Conservation (phyloP, 306 rosid species). For the Pterocarpus macrocarpus region DNA sequence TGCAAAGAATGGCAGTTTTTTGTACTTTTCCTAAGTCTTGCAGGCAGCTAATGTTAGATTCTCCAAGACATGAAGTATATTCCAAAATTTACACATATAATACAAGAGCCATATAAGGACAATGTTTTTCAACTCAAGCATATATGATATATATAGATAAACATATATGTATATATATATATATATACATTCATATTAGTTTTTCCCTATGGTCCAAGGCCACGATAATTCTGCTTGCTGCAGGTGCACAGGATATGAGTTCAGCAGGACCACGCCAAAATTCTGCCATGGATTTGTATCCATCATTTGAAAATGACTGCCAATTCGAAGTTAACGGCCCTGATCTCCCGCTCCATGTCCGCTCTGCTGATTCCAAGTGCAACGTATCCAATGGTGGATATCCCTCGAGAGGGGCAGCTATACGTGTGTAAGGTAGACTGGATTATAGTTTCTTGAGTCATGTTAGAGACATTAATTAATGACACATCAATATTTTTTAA, state of each 20-base stretch:
- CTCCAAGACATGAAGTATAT: constrained; percentile 42
- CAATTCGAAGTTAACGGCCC: constrained; percentile 63
- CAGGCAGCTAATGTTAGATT: constrained; percentile 39
- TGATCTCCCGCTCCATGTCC: constrained; percentile 41
- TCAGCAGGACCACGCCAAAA: constrained; percentile 70
- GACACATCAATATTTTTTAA: not conserved
- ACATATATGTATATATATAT: not conserved
- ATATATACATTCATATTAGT: not conserved
- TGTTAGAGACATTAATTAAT: not conserved
- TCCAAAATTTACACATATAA: constrained; percentile 28
- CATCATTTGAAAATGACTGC: constrained; percentile 67
- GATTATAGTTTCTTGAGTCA: not conserved
- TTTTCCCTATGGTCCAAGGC: constrained; percentile 21
- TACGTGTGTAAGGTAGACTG: constrained; percentile 36
- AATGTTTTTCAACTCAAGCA: constrained; percentile 43
- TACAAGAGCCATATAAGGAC: constrained; percentile 43
- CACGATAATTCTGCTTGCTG: constrained; percentile 37
- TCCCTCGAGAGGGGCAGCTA: constrained; percentile 19
- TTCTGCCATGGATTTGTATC: constrained; percentile 69
- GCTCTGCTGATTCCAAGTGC: constrained; percentile 34
- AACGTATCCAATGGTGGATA: constrained; percentile 34
- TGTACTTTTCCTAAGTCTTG: constrained; percentile 38
- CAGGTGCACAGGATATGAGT: constrained; percentile 53
- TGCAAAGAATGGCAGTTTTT: constrained; percentile 47
- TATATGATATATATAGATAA: constrained; percentile 27